These are phyloP conservation scores for Aphanomyces stellatus DNA, from an alignment of 352 stramenopile species.

Conservation along the genomic window DNA sequence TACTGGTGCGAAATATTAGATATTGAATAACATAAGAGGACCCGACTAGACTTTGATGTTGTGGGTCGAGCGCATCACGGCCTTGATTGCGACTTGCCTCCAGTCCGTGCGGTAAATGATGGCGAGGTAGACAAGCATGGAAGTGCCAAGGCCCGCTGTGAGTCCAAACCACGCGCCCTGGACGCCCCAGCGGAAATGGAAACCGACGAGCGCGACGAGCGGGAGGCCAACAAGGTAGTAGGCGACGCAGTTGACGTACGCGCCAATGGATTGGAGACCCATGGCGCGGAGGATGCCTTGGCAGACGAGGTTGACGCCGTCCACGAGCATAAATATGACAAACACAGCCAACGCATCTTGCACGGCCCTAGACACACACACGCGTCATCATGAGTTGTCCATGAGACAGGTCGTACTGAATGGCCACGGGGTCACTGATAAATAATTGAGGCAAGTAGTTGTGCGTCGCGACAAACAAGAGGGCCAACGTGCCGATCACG, in stretches of 20 bases:
- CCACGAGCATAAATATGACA: slow-evolving; percentile 34
- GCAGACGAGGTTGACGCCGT: slow-evolving; percentile 37
- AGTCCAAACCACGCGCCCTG: slow-evolving; percentile 50
- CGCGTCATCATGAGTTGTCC: slow-evolving; percentile 14
- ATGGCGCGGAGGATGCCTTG: slow-evolving; percentile 57
- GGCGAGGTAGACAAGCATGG: slow-evolving; percentile 30
- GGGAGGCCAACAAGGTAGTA: slow-evolving; percentile 73
- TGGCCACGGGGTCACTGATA: slow-evolving; percentile 25
- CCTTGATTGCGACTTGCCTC: not conserved
- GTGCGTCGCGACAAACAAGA: slow-evolving; percentile 34
- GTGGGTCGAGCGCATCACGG: slow-evolving; percentile 1
- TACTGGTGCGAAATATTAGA: too few relatives aligned
- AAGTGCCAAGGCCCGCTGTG: slow-evolving; percentile 37
- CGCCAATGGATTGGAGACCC: slow-evolving; percentile 47
- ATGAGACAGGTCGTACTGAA: slow-evolving; percentile 7
- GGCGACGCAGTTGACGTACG: slow-evolving; percentile 51
- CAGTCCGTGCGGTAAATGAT: slow-evolving; percentile 12
- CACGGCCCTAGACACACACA: slow-evolving; percentile 9
- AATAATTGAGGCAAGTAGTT: slow-evolving; percentile 37
- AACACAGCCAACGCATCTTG: slow-evolving; percentile 21
- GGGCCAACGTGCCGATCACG: slow-evolving; percentile 19
- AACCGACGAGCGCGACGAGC: slow-evolving; percentile 42
- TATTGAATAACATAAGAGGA: too few relatives aligned
- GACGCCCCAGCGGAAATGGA: slow-evolving; percentile 35
- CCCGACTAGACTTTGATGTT: too few relatives aligned